Base-by-base conservation (phyloP, 768 basidiomycete genomes). In the Tylopilus felleus region DNA sequence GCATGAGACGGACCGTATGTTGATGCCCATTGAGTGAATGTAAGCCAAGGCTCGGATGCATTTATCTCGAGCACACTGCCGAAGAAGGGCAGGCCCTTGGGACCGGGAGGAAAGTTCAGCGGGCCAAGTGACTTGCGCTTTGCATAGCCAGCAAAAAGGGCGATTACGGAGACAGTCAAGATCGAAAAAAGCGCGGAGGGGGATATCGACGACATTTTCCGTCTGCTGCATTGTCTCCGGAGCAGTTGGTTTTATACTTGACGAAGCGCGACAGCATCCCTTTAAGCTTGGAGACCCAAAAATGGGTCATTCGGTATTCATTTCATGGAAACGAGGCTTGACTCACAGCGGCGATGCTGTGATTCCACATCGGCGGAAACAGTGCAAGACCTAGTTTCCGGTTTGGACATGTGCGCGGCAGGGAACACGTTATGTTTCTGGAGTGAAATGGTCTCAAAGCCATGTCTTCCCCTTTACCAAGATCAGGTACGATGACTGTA, bases 11-110 rank as follows among this genome's bases (percentile, higher is more conserved):
- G 10, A 70, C 68, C 68, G 6, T 68, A 53, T 19, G 52, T 54
- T 8, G 55, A 53, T 25, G 59, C 69, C 71, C 71, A 72, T 39
- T 48, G 60, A 33, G 71, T 61, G 57, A 71, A 73, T n/a, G 58
- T 70, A 16, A 71, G 40, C 72, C 72, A 72, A 14, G 71, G 73
- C 21, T 56, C 39, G 5, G 59, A 53, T 5, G 49, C 12, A 16
- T 71, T 53, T 40, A 72, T 52, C 21, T 70, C 61, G 33, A 71
- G 23, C 2, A 63, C 43, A 25, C 53, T 65, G 14, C 71, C 71
- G 2, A 72, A 36, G 28, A 74, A 53, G 0, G 73, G 71, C 14
- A 71, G 42, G 8, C 68, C 68, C 47, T 57, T 64, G 2, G 71
- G 71, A 1, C 71, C 71, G 1, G 71, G 73, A 33, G 72, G 71